Evolutionary conservation across 352 stramenopile species (phyloP), one percentile per base, ranked within the genome.

Genomic region (Globisporangium irregulare): DNA sequence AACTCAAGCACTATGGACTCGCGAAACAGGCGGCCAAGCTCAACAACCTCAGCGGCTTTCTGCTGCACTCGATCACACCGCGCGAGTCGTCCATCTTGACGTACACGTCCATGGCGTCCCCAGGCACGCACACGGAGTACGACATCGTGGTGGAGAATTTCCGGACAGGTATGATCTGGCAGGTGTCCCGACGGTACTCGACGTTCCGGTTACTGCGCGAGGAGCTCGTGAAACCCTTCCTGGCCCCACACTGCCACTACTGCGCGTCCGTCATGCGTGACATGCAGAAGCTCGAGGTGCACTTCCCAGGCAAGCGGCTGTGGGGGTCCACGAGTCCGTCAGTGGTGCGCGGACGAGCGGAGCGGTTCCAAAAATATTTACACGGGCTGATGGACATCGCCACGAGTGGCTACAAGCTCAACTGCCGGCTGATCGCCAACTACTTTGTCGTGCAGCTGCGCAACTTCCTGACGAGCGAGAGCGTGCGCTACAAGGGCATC

Each of bases 171-270:
- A 66, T 79, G 55, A 71, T 73, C 46, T 93, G 85, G 85, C 73
- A 86, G 66, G 79, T 93, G 68, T 74, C 80, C 62, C 79, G 85
- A 14, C 82, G 85, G 14, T 93, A 87, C 69, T 91, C 83, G 50
- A 74, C 75, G 18, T 92, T 93, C 70, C 76, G 73, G n/a, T 70
- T 82, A 27, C 67, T 93, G 41, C 81, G 82, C 34, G 76, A 90
- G 29, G 78, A 90, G 64, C 69, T 92, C 9, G 59, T 71, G 34
- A 71, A 75, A 12, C 72, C 86, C 2, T 90, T 92, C 57, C 73
- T 79, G 56, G 64, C 62, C 8, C 71, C 81, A 0, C 85, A 93
- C 65, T 93, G 85, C 75, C 70, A 79, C 55, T 83, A 86, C 59
- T 93, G 85, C 68, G 80, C 80, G 2, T 72, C 78, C 18, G 76